Percentiles rank a stretch among this genome's conserved stretches.
phyloP scores from a whole-genome alignment of 352 stramenopile genomes.

The Pythium apleroticum region DNA sequence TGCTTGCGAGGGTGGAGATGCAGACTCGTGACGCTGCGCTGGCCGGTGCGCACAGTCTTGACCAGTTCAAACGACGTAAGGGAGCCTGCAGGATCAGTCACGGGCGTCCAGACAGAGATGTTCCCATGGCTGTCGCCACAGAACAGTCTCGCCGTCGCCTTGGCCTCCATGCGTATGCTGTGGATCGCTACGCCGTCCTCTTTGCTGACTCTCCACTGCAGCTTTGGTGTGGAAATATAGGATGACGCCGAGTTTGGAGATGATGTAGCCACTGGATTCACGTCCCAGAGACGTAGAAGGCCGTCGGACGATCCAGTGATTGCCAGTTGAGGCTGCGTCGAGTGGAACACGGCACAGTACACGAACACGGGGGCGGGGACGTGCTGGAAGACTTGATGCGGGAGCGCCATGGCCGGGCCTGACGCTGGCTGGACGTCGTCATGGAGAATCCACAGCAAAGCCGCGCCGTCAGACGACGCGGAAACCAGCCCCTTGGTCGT shows the following conservation, averaged over 20 bases:
- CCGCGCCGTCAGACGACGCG: conserved; percentile 59
- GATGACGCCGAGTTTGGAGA: conserved; percentile 17
- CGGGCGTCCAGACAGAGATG: conserved; percentile 49
- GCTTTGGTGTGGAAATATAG: conserved; percentile 4
- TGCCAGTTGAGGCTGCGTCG: conserved; percentile 28
- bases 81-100: background rate
- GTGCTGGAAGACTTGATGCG: conserved; percentile 45
- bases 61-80: conserved; percentile 33
- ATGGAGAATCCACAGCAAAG: conserved; percentile 41
- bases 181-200: conserved; percentile 32
- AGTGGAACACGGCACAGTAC: conserved; percentile 62
- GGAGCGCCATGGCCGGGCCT: conserved; percentile 8
- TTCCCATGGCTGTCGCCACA: conserved; percentile 50
- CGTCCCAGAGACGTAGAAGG: conserved; percentile 42
- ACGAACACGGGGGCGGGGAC: conserved; percentile 56
- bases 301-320: conserved; percentile 61
- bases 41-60: conserved; percentile 55
- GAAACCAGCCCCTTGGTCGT: conserved; percentile 38
- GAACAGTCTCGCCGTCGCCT: conserved; percentile 44
- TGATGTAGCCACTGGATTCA: background rate
- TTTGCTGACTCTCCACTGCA: conserved; percentile 20
- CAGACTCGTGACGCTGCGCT: conserved; percentile 53
- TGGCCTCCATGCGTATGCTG: conserved; percentile 46
- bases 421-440: background rate
- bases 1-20: conserved; percentile 61